phyloP scores from a whole-genome alignment of 2,329 filamentous ascomycete species.

The Aspergillus sp. region DNA sequence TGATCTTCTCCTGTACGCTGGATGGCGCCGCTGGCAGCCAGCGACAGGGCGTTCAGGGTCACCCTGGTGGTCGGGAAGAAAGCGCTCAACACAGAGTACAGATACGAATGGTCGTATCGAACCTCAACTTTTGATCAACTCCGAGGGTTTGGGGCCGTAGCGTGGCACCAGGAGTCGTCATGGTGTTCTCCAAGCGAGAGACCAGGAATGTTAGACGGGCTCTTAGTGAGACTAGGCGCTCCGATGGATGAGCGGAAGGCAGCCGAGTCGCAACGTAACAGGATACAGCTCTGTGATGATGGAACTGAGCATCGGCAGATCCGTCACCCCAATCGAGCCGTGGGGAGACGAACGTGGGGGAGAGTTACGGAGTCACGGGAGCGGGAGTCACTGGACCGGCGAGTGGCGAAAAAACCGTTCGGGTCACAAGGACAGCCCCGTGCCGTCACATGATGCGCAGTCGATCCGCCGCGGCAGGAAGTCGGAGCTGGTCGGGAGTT shows the following conservation, averaged over 20 bases:
- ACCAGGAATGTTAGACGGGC: neutral
- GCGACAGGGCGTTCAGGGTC: constrained; percentile 1
- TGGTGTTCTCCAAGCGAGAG: neutral
- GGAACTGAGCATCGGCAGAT: neutral
- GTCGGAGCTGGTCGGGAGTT: no score
- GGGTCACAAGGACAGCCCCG: constrained; percentile 23
- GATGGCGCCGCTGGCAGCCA: neutral
- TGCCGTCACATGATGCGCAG: constrained; percentile 24
- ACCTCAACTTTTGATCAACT: neutral
- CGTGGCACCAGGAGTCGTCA: neutral
- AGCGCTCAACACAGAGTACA: constrained; percentile 4
- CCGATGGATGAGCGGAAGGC: neutral
- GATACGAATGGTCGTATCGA: neutral
- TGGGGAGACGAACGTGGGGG: constrained; percentile 1
- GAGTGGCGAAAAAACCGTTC: constrained; percentile 8
- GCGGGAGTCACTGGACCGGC: neutral
- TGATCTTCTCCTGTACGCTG: neutral
- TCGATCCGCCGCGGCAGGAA: constrained; percentile 6
- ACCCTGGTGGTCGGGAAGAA: neutral
- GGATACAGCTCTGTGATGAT: no score
- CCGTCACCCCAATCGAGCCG: neutral
- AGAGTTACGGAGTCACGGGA: neutral
- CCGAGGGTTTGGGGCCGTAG: constrained; percentile 4
- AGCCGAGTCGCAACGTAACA: constrained; percentile 12
- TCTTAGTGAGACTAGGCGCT: neutral